phyloP scores from a whole-genome alignment of 176 grass and related monocot species.

The Pontederia paniculata region DNA sequence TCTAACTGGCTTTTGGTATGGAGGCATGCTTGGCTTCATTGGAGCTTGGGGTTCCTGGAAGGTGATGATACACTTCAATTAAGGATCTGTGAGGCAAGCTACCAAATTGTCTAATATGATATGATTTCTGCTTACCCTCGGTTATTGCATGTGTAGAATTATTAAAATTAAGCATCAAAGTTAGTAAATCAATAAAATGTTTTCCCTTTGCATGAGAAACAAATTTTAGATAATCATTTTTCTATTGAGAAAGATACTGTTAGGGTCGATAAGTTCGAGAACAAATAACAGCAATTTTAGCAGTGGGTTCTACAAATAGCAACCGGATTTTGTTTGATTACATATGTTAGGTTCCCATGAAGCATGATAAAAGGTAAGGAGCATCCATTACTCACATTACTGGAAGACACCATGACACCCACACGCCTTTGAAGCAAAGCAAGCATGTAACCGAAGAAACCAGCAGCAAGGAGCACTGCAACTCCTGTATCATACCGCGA shows the following conservation, averaged over 20 bases:
- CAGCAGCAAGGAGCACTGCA: slow-evolving; percentile 78
- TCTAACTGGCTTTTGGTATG: slow-evolving; percentile 54
- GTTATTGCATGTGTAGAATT: no score
- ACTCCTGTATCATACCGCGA: slow-evolving; percentile 32
- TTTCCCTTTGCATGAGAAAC: no score
- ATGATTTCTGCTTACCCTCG: no score
- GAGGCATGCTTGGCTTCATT: slow-evolving; percentile 38
- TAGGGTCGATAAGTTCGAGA: no score
- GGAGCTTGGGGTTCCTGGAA: slow-evolving; percentile 40
- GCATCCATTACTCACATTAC: slow-evolving; percentile 44
- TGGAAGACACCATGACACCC: slow-evolving; percentile 54
- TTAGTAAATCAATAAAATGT: no score
- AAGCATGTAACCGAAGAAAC: slow-evolving; percentile 97
- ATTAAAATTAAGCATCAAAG: no score
- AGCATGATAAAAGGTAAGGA: not conserved
- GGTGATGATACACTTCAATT: not conserved
- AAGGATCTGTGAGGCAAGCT: not conserved
- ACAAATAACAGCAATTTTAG: no score
- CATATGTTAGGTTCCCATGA: not conserved
- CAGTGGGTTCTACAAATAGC: no score
- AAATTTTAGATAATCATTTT: no score
- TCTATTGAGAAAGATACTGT: no score
- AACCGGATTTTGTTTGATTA: no score
- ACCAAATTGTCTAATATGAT: no score
- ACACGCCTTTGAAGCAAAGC: slow-evolving; percentile 70